phyloP scores from a whole-genome alignment of 2,329 filamentous ascomycete genomes.

The Neonectria coccinea region DNA sequence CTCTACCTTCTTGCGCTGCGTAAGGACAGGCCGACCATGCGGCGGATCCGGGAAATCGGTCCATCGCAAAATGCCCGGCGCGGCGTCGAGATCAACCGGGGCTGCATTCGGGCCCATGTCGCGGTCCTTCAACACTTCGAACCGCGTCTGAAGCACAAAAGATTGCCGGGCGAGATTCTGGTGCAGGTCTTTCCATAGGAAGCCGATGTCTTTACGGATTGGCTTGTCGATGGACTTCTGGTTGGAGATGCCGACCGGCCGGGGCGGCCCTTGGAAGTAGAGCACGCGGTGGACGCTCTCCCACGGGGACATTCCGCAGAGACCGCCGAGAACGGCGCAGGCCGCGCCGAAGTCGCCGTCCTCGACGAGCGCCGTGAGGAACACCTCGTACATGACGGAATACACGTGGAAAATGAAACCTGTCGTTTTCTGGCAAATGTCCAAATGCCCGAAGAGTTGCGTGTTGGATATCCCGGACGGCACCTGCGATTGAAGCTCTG shows the following conservation, averaged over 20 bases:
- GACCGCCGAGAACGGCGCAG: constrained; percentile 66
- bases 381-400: constrained; percentile 67
- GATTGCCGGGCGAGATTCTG: constrained; percentile 67
- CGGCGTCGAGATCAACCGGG: constrained; percentile 55
- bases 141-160: constrained; percentile 67
- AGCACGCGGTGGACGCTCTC: constrained; percentile 63
- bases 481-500: constrained; percentile 9
- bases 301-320: constrained; percentile 67
- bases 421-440: neutral
- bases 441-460: neutral
- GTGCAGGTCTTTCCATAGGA: constrained; percentile 66
- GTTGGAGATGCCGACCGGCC: constrained; percentile 60
- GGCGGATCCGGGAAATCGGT: constrained; percentile 71
- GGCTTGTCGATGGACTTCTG: constrained; percentile 54
- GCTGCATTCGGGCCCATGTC: constrained; percentile 57
- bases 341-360: constrained; percentile 62
- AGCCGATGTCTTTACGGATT: constrained; percentile 51
- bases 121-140: constrained; percentile 62
- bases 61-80: constrained; percentile 66
- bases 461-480: constrained; percentile 7
- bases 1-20: constrained; percentile 67
- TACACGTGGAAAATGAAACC: neutral
- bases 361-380: constrained; percentile 65
- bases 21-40: constrained; percentile 58
- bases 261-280: constrained; percentile 63